Percentiles rank a stretch among this genome's conserved stretches.
Conservation (phyloP, 306 rosid genomes). For the Pyrus betulifolia region DNA sequence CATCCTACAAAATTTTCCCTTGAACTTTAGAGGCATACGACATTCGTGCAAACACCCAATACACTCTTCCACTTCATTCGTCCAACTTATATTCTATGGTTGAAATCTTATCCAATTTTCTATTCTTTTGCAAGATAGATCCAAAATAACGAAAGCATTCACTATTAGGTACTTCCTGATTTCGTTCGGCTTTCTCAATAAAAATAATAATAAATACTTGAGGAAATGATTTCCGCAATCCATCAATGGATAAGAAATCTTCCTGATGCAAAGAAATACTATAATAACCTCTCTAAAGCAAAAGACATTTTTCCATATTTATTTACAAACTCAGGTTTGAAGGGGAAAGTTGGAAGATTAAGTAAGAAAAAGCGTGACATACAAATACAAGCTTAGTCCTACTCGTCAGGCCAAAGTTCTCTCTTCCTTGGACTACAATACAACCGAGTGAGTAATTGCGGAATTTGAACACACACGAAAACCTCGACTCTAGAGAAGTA, state of each 20-base stretch:
- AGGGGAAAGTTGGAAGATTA: background rate
- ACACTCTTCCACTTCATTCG: no score
- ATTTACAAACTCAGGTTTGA: slow-evolving; percentile 9
- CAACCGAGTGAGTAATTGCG: background rate
- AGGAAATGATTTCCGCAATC: no score
- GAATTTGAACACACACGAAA: slow-evolving; percentile 7
- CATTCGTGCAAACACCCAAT: no score
- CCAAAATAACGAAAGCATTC: no score
- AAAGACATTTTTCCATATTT: background rate
- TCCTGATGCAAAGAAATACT: background rate
- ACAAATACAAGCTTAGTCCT: background rate
- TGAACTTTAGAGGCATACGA: no score
- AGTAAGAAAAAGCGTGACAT: background rate
- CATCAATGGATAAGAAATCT: background rate
- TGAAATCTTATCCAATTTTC: no score
- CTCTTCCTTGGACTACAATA: background rate
- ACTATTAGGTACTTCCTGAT: no score
- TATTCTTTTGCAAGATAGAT: no score
- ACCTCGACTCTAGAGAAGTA: background rate
- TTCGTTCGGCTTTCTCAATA: no score
- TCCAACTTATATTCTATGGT: no score
- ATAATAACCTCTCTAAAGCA: background rate
- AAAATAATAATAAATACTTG: no score
- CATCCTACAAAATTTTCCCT: accelerated
- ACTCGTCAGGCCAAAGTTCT: background rate